Evolutionary conservation across 2,329 filamentous ascomycete genomes (phyloP), one percentile per base, ranked within the genome.

Genomic region (Lanzia echinophila): DNA sequence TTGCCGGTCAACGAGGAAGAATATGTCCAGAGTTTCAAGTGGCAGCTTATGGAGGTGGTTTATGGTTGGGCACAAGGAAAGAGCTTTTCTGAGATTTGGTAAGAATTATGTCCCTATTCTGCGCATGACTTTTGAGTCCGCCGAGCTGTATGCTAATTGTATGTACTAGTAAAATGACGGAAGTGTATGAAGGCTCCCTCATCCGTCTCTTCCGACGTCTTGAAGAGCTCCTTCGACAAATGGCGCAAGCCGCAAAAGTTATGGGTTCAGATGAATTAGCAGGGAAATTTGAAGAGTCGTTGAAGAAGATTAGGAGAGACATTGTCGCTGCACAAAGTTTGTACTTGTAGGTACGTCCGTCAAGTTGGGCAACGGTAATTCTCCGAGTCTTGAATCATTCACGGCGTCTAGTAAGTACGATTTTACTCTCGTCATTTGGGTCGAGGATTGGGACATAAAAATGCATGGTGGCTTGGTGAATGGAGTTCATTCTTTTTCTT

Each of bases 221-320:
- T 32, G 94, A 99, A 72, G 94, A 99, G 73, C 78, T 96, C 55
- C 77, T 99, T 34, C 83, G 94, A 61, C 94, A 99, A 71, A 95
- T 97, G 81, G 92, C 87, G 15, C 88, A 97, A 73, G 94, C 92
- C 22, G 83, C 88, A 61, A 97, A 96, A 74, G 92, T 96, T 59
- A 99, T 99, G 94, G 94, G 94, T 65, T 96, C 88, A 69, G 90
- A 95, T 57, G 94, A 97, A 65, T 76, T 99, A 54, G 87, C 91
- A 67, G 81, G 85, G 68, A 96, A 96, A 73, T 99, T 99, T 68
- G 91, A 96, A 66, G 81, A 84, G 62, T 87, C 89, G 58, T 74
- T 99, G 63, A 78, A 79, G 55, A 94, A 95, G 79, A 87, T 97
- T 52, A 82, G 89, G 70, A 81, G 94, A 66, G 94, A 97, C 69